A percentile compares a stretch with the other conserved stretches of the same genome.
Evolutionary conservation across 306 rosid genomes (phyloP).

Genomic region (Rosa rugosa): DNA sequence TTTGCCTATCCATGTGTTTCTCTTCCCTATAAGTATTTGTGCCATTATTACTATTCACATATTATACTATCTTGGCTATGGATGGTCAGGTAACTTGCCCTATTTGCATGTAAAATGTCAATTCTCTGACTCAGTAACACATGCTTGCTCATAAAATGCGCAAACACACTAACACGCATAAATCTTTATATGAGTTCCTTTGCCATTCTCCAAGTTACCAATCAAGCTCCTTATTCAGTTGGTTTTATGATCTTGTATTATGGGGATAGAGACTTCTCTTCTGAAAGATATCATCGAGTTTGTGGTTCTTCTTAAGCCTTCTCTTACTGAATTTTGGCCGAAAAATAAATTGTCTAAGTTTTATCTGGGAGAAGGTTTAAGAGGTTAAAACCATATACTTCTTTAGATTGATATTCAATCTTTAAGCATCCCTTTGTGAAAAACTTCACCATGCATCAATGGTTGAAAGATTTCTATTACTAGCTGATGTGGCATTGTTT

Average conservation of each 20-base stretch:
- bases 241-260: neutral
- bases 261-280: neutral
- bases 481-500: neutral
- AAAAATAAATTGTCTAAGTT: neutral
- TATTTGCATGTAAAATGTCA: neutral
- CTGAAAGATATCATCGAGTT: neutral
- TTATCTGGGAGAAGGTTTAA: neutral
- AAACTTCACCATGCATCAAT: neutral
- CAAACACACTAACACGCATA: too few species aligned
- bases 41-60: neutral
- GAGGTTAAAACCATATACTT: neutral
- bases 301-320: neutral
- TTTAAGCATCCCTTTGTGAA: neutral
- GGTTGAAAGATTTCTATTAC: slow-evolving; percentile 5
- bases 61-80: neutral
- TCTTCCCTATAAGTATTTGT: slow-evolving; percentile 2
- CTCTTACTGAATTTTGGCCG: neutral
- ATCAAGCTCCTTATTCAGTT: neutral
- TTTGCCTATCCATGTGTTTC: slow-evolving; percentile 8
- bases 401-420: neutral
- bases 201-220: neutral
- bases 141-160: neutral
- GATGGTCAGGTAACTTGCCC: neutral
- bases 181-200: neutral
- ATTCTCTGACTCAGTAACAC: neutral